Base-by-base conservation (phyloP, 306 rosid species). In the Psophocarpus tetragonolobus region DNA sequence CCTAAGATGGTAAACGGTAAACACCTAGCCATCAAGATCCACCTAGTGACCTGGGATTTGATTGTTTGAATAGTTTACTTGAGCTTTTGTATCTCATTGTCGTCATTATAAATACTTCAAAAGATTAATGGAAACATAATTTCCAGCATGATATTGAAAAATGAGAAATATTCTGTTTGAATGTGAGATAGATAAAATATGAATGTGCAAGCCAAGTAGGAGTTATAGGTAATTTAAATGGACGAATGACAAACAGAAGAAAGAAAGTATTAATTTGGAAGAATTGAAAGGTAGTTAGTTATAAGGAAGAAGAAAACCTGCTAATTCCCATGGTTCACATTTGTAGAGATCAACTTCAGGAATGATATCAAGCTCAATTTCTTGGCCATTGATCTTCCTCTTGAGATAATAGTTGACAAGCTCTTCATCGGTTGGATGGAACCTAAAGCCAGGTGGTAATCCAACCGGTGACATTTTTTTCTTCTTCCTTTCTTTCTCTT, bases 281-380 rank as follows among this genome's bases (percentile, higher is more conserved):
- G 17, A 39, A 54, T 41, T 39, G 62, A 54, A 77, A 14, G 33
- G 17, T n/a, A 14, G 3, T 29, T n/a, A 14, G 3, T 29, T 51
- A 69, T 13, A 42, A 14, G 23, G 14, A 72, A 62, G 15, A 42
- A 33, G 38, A 12, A 70, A 12, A 93, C 98, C 98, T 88, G 99
- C 92, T 81, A 95, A 85, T 53, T 95, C 99, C 99, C 99, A 95
- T 2, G 99, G 99, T 82, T 95, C 99, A 78, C 99, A 95, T 92
- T 95, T 92, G 93, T 95, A 95, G 86, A 95, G 97, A 91, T 95
- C 99, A 76, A 95, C 93, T 77, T 95, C 97, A 54, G 99, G 99
- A 76, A 95, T 92, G 82, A 95, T 95, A 71, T 95, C 99, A 69
- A 95, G 97, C 82, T 95, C 99, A 67, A 95, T 95, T 84, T 92